Conservation (phyloP, 2,329 filamentous ascomycete species). For the Hypoxylon sp. region DNA sequence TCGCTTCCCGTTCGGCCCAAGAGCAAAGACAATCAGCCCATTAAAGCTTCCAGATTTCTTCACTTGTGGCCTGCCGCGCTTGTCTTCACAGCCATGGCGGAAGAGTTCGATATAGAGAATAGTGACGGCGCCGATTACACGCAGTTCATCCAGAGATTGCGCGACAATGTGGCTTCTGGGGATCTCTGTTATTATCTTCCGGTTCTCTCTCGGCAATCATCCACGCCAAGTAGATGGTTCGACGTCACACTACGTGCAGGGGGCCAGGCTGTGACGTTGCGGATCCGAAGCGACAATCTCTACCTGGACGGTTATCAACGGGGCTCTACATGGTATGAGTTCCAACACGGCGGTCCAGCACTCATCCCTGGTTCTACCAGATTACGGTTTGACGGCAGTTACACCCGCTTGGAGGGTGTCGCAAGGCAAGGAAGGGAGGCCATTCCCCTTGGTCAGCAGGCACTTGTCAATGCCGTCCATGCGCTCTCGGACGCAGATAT, state of each 20-base stretch:
- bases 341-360: neutral
- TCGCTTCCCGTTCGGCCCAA: neutral
- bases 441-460: neutral
- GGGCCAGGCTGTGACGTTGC: neutral
- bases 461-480: neutral
- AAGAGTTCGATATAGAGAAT: neutral
- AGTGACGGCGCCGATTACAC: neutral
- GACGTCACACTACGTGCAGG: slow-evolving; percentile 2
- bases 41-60: neutral
- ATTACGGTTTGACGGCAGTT: neutral
- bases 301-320: slow-evolving; percentile 6
- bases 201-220: slow-evolving; percentile 5
- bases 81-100: neutral
- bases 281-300: slow-evolving; percentile 9
- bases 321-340: slow-evolving; percentile 11
- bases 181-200: slow-evolving; percentile 4
- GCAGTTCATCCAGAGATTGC: neutral
- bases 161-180: neutral
- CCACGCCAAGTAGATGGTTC: slow-evolving; percentile 6
- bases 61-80: neutral
- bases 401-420: neutral
- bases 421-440: neutral
- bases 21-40: neutral
- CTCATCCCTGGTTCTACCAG: neutral
- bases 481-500: neutral